Conservation (phyloP, 23 red algal genomes). For the Gracilaria domingensis region DNA sequence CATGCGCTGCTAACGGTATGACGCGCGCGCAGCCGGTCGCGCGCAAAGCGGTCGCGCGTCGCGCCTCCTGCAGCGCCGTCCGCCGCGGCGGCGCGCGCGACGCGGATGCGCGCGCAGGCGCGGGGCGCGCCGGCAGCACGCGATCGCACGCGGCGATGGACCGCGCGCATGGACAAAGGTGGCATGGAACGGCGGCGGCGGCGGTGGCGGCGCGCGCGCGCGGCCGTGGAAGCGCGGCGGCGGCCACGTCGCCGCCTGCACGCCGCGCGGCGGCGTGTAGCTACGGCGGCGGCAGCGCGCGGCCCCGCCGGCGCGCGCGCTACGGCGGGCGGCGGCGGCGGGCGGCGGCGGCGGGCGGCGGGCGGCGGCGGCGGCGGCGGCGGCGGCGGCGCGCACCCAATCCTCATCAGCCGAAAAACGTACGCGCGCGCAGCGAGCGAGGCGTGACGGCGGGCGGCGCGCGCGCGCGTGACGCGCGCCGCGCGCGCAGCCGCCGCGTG, state of each 20-base stretch:
- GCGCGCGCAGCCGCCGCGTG: background rate
- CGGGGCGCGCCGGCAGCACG: too few relatives aligned
- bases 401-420: background rate
- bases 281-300: background rate
- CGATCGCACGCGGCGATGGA: too few relatives aligned
- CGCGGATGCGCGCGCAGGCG: background rate
- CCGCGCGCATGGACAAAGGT: too few relatives aligned
- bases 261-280: background rate
- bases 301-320: too few relatives aligned
- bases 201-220: background rate
- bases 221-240: background rate
- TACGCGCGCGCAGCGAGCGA: background rate
- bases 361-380: background rate
- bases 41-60: too few relatives aligned
- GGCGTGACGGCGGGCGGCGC: slow-evolving; percentile 1
- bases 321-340: background rate
- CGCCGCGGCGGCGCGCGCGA: too few relatives aligned
- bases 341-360: background rate
- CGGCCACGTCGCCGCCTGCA: background rate
- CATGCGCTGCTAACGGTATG: too few relatives aligned
- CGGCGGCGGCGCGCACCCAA: background rate
- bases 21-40: too few relatives aligned
- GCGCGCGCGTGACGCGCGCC: background rate
- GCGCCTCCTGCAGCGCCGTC: too few relatives aligned
- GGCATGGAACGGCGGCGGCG: background rate